Conservation (phyloP, 2,329 filamentous ascomycete species). For the Stachybotrys chartarum region DNA sequence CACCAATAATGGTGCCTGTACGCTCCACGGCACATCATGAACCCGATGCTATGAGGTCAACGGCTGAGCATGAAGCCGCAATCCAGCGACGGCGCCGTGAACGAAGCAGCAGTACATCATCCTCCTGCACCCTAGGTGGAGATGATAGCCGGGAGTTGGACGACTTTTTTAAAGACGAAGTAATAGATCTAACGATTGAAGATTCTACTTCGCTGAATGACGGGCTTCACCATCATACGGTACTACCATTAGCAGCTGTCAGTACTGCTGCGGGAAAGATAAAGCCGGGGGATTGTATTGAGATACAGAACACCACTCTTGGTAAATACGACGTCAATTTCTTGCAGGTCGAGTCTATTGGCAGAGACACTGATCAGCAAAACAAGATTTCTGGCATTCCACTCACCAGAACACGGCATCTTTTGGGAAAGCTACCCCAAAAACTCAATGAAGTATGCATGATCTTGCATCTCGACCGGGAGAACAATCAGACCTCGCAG, state of each 20-base stretch:
- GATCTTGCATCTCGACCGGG: constrained; percentile 27
- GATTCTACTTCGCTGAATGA: constrained; percentile 6
- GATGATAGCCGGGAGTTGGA: not conserved
- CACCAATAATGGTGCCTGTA: too few relatives aligned
- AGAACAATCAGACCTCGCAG: constrained; percentile 17
- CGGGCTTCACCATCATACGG: constrained; percentile 10
- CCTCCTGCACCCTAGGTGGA: constrained; percentile 14
- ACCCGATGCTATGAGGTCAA: not conserved
- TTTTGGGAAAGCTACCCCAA: constrained; percentile 28
- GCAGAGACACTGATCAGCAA: constrained; percentile 17
- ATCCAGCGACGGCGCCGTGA: too few relatives aligned
- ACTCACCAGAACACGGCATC: constrained; percentile 24
- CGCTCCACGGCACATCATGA: too few relatives aligned
- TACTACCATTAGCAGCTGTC: constrained; percentile 12
- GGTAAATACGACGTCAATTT: constrained; percentile 21
- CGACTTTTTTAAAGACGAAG: constrained; percentile 10
- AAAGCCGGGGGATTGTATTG: constrained; percentile 17
- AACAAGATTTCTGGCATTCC: constrained; percentile 22
- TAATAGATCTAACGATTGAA: constrained; percentile 27
- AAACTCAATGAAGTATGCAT: constrained; percentile 36
- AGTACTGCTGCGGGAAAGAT: constrained; percentile 6
- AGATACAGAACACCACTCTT: constrained; percentile 14
- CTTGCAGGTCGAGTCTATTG: constrained; percentile 35
- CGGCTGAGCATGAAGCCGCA: not conserved
- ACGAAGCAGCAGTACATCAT: constrained; percentile 1